Conservation (phyloP, 2,329 filamentous ascomycete genomes). For the Epichloe brachyelytri region DNA sequence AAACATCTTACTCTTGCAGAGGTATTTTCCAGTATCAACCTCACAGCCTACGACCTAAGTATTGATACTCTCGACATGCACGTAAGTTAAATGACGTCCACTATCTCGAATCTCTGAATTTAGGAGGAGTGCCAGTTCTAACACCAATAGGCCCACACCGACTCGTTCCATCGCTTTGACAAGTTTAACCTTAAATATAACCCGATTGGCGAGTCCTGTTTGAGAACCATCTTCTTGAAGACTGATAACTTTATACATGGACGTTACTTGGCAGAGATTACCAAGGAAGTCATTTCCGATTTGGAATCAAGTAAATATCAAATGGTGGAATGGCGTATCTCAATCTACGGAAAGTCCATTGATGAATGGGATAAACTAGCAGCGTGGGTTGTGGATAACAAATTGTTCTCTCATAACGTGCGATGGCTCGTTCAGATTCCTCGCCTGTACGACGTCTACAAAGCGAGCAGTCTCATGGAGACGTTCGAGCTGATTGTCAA, state of each 20-base stretch:
- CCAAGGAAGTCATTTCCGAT: conserved; percentile 94
- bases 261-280: conserved; percentile 91
- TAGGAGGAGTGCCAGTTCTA: neutral
- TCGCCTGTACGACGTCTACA: conserved; percentile 91
- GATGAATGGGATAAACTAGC: conserved; percentile 98
- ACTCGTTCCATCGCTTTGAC: conserved; percentile 97
- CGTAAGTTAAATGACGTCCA: conserved; percentile 34
- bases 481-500: conserved; percentile 81
- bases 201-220: conserved; percentile 83
- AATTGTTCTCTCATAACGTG: conserved; percentile 93
- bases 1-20: conserved; percentile 83
- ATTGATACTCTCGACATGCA: conserved; percentile 99
- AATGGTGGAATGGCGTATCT: conserved; percentile 99
- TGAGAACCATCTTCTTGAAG: conserved; percentile 97
- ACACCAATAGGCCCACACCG: conserved; percentile 63
- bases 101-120: neutral
- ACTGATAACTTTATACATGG: conserved; percentile 97
- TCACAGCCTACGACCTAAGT: conserved; percentile 93
- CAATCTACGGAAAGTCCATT: conserved; percentile 82
- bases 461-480: conserved; percentile 72
- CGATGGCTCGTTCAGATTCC: conserved; percentile 95
- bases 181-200: conserved; percentile 99
- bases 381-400: conserved; percentile 95
- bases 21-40: conserved; percentile 93
- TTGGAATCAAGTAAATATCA: conserved; percentile 98